Conservation (phyloP, 2,329 filamentous ascomycete species). For the Epichloe hybrida region DNA sequence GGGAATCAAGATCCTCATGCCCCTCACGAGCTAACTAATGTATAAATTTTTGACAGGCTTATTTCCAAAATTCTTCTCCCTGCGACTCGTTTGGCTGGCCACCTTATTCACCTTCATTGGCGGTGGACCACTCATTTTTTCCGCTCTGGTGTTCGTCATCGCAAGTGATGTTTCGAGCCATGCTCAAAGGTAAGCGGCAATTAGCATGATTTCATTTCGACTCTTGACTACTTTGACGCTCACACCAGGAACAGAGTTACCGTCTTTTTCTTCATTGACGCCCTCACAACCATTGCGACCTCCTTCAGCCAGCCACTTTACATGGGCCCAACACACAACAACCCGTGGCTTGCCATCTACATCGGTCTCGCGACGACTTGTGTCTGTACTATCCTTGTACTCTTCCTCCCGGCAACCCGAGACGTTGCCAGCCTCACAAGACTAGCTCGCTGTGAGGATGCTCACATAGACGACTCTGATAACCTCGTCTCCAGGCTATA, state of each 20-base stretch:
- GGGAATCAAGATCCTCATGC: not conserved
- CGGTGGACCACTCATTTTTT: constrained; percentile 2
- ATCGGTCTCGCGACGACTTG: constrained; percentile 3
- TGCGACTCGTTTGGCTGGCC: constrained; percentile 2
- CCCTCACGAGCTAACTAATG: not conserved
- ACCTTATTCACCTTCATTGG: constrained; percentile 1
- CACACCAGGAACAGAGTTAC: not conserved
- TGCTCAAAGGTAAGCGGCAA: not conserved
- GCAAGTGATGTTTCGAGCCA: constrained; percentile 3
- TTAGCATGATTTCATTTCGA: not conserved
- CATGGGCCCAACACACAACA: not conserved
- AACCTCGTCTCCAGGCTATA: not conserved
- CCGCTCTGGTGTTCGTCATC: constrained; percentile 1
- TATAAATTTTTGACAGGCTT: not conserved
- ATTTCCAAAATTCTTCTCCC: constrained; percentile 1
- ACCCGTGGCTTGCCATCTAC: constrained; percentile 1
- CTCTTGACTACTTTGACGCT: not conserved
- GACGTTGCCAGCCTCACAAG: not conserved
- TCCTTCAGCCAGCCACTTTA: not conserved
- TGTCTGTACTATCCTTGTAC: not conserved
- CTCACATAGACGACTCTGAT: no score
- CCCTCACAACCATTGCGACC: not conserved
- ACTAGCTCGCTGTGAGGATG: not conserved
- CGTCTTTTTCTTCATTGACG: not conserved
- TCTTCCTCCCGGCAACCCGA: constrained; percentile 3